phyloP scores from a whole-genome alignment of 805 yeast genomes.

The Zygosaccharomyces rouxii region DNA sequence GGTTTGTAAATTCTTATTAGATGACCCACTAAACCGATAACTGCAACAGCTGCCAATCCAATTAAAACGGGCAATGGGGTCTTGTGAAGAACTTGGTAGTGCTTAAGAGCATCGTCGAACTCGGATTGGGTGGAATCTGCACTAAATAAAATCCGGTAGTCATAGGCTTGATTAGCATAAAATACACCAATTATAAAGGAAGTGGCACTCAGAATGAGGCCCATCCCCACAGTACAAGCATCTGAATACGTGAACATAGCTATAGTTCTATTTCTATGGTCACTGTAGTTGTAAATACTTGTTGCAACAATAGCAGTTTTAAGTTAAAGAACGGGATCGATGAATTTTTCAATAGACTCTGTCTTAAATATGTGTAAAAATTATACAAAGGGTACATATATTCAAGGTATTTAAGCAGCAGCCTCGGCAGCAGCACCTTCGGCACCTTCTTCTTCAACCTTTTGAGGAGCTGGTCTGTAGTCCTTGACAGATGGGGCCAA shows the following conservation, averaged over 20 bases:
- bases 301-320: neutral
- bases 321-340: neutral
- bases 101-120: conserved; percentile 59
- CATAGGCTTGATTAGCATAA: conserved; percentile 78
- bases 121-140: conserved; percentile 46
- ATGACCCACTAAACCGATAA: conserved; percentile 66
- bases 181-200: conserved; percentile 79
- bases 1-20: conserved; percentile 82
- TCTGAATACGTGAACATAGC: conserved; percentile 24
- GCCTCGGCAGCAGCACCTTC: conserved; percentile 25
- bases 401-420: conserved; percentile 22
- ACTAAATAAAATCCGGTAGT: conserved; percentile 67
- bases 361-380: neutral
- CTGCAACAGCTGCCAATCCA: conserved; percentile 60
- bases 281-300: neutral
- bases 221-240: conserved; percentile 30
- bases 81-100: conserved; percentile 70
- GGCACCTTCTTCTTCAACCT: conserved; percentile 19
- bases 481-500: conserved; percentile 79
- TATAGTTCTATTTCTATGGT: neutral
- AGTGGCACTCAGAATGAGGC: conserved; percentile 39
- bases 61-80: conserved; percentile 43
- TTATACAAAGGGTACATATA: conserved; percentile 18
- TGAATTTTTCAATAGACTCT: neutral
- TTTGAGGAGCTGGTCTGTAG: conserved; percentile 47